A percentile compares a stretch with the other conserved stretches of the same genome.
Evolutionary conservation across 352 stramenopile species (phyloP).

Genomic region (Saprolegnia parasitica): DNA sequence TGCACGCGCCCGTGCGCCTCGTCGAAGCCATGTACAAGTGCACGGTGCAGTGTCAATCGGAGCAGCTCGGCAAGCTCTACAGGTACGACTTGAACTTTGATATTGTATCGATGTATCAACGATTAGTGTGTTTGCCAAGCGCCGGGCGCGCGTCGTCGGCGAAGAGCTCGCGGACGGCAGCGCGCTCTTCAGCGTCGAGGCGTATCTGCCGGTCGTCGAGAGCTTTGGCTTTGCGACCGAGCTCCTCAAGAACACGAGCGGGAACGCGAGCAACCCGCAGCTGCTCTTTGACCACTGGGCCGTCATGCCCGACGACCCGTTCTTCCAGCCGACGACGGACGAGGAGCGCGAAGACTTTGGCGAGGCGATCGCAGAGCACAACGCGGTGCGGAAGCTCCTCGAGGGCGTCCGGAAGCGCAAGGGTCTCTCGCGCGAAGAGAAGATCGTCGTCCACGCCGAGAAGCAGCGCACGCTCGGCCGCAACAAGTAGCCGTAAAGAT

Average conservation of each 20-base stretch:
- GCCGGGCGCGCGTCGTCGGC: constrained; percentile 84
- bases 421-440: constrained; percentile 90
- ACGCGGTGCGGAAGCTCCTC: constrained; percentile 93
- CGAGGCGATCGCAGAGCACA: constrained; percentile 89
- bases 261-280: constrained; percentile 93
- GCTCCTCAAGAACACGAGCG: constrained; percentile 91
- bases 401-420: constrained; percentile 92
- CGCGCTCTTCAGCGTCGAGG: constrained; percentile 92
- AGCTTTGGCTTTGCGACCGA: constrained; percentile 92
- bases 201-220: constrained; percentile 92
- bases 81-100: constrained; percentile 33
- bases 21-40: constrained; percentile 90
- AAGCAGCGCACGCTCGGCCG: constrained; percentile 92
- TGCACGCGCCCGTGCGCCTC: constrained; percentile 83
- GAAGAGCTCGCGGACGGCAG: constrained; percentile 90
- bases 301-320: constrained; percentile 92
- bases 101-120: too few relatives aligned
- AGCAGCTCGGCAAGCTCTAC: constrained; percentile 93
- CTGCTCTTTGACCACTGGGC: constrained; percentile 94
- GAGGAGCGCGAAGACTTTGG: constrained; percentile 95
- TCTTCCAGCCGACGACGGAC: constrained; percentile 94
- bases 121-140: constrained; percentile 83
- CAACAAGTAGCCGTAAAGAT: constrained; percentile 59
- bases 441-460: constrained; percentile 94
- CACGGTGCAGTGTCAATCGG: constrained; percentile 78